phyloP scores from a whole-genome alignment of 192 early-diverging fungal species.

The Linnemannia zychae region DNA sequence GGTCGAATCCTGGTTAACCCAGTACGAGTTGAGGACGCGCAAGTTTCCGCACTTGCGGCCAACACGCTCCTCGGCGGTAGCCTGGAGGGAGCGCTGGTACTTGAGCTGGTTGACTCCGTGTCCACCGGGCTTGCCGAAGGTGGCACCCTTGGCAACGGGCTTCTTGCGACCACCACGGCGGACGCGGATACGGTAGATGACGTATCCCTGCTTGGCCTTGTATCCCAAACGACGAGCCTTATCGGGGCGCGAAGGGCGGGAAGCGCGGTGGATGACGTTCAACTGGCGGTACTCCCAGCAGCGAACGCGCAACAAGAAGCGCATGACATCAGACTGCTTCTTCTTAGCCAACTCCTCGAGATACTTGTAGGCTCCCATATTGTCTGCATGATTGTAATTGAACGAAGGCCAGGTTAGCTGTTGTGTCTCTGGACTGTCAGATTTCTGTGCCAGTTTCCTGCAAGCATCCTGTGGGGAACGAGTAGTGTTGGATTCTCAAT shows the following conservation, averaged over 20 bases:
- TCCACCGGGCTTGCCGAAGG: slow-evolving; percentile 98
- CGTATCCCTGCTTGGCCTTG: slow-evolving; percentile 99
- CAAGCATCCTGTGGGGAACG: not conserved
- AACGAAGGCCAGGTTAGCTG: not conserved
- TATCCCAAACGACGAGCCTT: slow-evolving; percentile 99
- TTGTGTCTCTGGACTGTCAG: not conserved
- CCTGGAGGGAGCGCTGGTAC: slow-evolving; percentile 95
- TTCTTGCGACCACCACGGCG: slow-evolving; percentile 99
- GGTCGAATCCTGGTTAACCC: slow-evolving; percentile 99
- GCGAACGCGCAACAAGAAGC: slow-evolving; percentile 97
- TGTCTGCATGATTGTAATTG: slow-evolving; percentile 84
- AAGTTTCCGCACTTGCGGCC: slow-evolving; percentile 97
- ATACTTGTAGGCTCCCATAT: slow-evolving; percentile 99
- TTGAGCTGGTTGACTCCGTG: slow-evolving; percentile 99
- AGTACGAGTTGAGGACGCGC: slow-evolving; percentile 99
- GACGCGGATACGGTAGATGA: slow-evolving; percentile 99
- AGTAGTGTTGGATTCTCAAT: not conserved
- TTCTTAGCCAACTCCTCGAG: slow-evolving; percentile 98
- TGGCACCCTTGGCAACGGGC: slow-evolving; percentile 96
- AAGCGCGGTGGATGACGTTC: slow-evolving; percentile 98
- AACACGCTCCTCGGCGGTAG: slow-evolving; percentile 98
- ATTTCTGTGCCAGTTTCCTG: not conserved
- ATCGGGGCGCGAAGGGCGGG: slow-evolving; percentile 97
- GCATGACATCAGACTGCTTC: slow-evolving; percentile 93
- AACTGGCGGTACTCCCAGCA: slow-evolving; percentile 99